Evolutionary conservation across 148 eudicot genomes (phyloP).

Genomic region (Polygonum maritimum): DNA sequence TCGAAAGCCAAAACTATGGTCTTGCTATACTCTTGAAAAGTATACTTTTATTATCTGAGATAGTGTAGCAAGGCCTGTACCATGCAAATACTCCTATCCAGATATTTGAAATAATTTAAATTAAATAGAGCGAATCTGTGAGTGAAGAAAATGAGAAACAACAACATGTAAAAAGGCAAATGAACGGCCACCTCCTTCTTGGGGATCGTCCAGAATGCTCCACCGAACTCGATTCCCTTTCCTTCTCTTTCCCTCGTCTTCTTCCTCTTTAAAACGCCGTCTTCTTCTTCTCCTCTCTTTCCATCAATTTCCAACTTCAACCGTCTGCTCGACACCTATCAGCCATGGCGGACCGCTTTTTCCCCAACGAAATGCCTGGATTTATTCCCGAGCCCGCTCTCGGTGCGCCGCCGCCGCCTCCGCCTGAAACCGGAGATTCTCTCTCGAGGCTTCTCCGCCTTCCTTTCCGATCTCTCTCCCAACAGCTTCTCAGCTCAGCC

Average conservation of each 20-base stretch:
- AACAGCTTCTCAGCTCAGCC: slow-evolving; percentile 42
- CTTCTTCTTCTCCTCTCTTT: no score
- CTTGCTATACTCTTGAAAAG: no score
- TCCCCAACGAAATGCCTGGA: slow-evolving; percentile 58
- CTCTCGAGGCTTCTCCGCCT: slow-evolving; percentile 52
- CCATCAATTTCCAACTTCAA: not conserved
- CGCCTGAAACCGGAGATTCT: slow-evolving; percentile 23
- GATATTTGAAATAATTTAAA: no score
- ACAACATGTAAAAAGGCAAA: no score
- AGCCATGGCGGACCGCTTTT: slow-evolving; percentile 76
- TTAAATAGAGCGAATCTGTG: not conserved
- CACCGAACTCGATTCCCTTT: slow-evolving; percentile 1
- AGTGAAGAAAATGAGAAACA: no score
- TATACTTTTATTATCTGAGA: no score
- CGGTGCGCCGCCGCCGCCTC: not conserved
- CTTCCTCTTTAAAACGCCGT: not conserved
- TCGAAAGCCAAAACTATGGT: no score
- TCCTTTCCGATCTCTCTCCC: slow-evolving; percentile 39
- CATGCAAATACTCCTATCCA: no score
- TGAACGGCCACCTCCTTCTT: not conserved
- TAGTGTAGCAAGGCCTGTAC: no score
- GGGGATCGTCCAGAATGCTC: not conserved
- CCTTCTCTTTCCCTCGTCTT: not conserved
- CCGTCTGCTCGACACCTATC: not conserved
- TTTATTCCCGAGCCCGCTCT: slow-evolving; percentile 34